phyloP scores from a whole-genome alignment of 192 early-diverging fungal species.

The Entrophospora sp. region DNA sequence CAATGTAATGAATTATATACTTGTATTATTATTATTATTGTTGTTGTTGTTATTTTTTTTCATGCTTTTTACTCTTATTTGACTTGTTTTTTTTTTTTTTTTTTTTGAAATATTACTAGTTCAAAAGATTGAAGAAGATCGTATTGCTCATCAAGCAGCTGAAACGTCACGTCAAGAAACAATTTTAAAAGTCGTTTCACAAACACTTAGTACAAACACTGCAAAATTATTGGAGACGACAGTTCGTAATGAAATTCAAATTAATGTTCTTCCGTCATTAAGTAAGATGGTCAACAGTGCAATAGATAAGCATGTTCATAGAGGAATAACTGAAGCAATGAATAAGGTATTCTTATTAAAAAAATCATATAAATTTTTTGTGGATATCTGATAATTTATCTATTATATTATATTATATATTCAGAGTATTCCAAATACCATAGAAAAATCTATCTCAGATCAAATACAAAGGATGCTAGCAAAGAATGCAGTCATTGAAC shows the following conservation, averaged over 20 bases:
- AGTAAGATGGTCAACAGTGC: conserved; percentile 30
- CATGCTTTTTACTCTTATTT: too few relatives aligned
- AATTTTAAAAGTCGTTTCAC: conserved; percentile 37
- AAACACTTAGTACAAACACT: conserved; percentile 35
- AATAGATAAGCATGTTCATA: conserved; percentile 33
- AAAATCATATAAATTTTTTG: neutral
- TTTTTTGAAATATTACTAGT: neutral
- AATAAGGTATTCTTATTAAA: conserved; percentile 25
- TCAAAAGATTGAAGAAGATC: conserved; percentile 22
- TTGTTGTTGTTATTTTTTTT: too few relatives aligned
- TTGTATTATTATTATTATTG: neutral
- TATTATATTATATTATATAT: neutral
- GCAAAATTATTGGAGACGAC: conserved; percentile 36
- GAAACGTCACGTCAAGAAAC: conserved; percentile 36
- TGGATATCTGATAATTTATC: neutral
- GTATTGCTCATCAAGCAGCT: conserved; percentile 25
- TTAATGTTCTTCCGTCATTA: conserved; percentile 30
- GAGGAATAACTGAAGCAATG: conserved; percentile 27
- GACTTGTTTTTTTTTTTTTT: neutral
- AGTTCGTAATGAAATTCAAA: conserved; percentile 37
- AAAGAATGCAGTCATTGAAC: conserved; percentile 24
- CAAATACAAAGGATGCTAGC: conserved; percentile 29
- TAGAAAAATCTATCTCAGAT: conserved; percentile 30
- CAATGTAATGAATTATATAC: conserved; percentile 9
- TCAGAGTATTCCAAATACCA: conserved; percentile 29